Evolutionary conservation across 768 basidiomycete genomes (phyloP), one percentile per base, ranked within the genome.

Genomic region (Suillus lakei): DNA sequence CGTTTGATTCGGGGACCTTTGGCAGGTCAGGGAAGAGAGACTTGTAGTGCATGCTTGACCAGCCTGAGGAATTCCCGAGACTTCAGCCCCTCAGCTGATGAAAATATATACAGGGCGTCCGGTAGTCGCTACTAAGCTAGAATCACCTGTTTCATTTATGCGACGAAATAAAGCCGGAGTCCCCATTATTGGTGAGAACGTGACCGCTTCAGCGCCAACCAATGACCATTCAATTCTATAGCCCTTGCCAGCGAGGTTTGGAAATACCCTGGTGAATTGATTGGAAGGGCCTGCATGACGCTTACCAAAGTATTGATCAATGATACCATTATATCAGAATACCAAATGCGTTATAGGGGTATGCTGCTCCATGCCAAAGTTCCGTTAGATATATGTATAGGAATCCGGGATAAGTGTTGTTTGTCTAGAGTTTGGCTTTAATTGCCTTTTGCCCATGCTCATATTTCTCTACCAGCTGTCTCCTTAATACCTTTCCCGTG

Each of bases 401-500:
- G 36, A 34, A 56, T 56, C n/a, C n/a, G 8, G 28, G 46, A 60
- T 61, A 23, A 60, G 18, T 23, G 26, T n/a, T 23, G 8, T 21
- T 36, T 23, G 26, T 34, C 73, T 67, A 80, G 18, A 79, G 51
- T 63, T 71, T 73, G 15, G 77, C 72, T 12, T 61, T 64, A 12
- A 69, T 64, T 28, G 64, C 64, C 38, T 69, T 71, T 32, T 53
- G 46, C 7, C 60, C 64, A 0, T 68, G 70, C 72, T 91, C 88
- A 68, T 88, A 85, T 46, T 76, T 78, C 15, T 90, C 89, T 63
- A 88, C 85, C 63, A 93, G 74, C 4, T 83, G 78, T 23, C 90
- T 79, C 8, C 91, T 83, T 53, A 92, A 73, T 1, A 86, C 84
- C 77, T 93, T 93, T 1, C 92, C 92, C 8, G 90, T 91, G 0